Base-by-base conservation (phyloP, 176 grass and related monocot species). In the Phyllostachys edulis region DNA sequence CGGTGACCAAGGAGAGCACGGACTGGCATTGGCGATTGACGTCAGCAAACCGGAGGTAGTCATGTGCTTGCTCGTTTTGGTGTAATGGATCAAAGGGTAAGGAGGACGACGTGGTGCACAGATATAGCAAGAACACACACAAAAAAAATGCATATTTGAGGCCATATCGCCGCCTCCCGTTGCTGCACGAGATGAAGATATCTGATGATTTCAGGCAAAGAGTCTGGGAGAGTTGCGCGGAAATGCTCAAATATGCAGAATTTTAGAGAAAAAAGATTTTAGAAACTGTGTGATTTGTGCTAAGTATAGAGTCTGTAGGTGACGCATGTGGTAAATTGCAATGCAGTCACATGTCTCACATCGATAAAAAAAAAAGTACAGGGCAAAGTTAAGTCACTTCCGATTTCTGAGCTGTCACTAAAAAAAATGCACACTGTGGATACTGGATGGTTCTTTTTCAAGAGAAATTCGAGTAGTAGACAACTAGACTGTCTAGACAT, bases 41-140 rank as follows among this genome's bases (percentile, higher is more conserved):
- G 11, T 85, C 51, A 50, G 63, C 17, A 21, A 77, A 85, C 7
- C 83, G 73, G 74, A 29, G 54, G 64, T 85, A 78, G 63, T n/a
- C 51, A 24, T 46, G 83, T 14, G 0, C 32, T 38, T 39, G 20
- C 38, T 77, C 37, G 55, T 47, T 56, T 76, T 3, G 5, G 1
- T 13, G 21, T 32, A 20, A 0, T 17, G 41, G 76, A 50, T 63
- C 59, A 1, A 63, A 27, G 26, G 45, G 5, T 6, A 45, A 34
- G 41, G 76, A 79, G 26, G 9, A 50, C 3, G 41, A 47, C 16
- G 26, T 20, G 60, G 27, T 14, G 60, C 76, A 79, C 42, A 79
- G 16, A 36, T 65, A 6, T 0, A 79, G 60, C 24, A 79, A 62
- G 60, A 79, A 65, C 60, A 79, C 15, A 79, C 15, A 49, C 17